Evolutionary conservation across 2,329 filamentous ascomycete species (phyloP), one percentile per base, ranked within the genome.

Genomic region (Aquanectria penicillioides): DNA sequence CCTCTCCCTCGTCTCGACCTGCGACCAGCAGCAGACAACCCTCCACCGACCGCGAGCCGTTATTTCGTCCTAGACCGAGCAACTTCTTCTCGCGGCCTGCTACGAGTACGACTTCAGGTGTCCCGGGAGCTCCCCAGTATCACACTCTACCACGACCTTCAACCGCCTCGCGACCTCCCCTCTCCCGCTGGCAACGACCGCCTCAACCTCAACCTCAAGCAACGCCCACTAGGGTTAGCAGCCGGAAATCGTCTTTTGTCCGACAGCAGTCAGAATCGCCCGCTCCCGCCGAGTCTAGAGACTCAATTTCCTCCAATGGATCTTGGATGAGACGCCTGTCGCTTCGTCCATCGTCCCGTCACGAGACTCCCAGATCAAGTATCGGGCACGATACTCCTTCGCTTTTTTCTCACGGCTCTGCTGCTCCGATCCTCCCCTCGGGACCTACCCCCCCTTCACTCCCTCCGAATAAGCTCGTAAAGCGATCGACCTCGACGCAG

Each of bases 321-420:
- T 92, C 89, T 23, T 94, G 91, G 91, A 86, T 93, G 63, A 86
- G 86, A 66, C 86, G 89, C 46, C 77, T 93, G 33, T 92, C 90
- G 20, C 80, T 86, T 38, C 84, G 89, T 20, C 89, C 89, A 17
- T 71, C 82, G 20, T 90, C 87, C 22, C 87, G 89, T 64, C 83
- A 86, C 74, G 87, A 84, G 62, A 91, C 87, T 69, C 75, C 81
- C 23, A 81, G 86, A 61, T 90, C 89, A 28, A 91, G 86, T 68
- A 78, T 88, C 56, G 85, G 85, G 7, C 86, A 86, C 18, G 85
- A 89, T 52, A 89, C 89, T 10, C 85, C 87, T 38, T 89, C 89
- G 3, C 73, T 91, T 41, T 85, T 86, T 71, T 91, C 89, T 15
- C 84, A 91, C 75, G 85, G 83, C 58, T 92, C 90, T 29, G 84